These are phyloP conservation scores for Neurospora discreta DNA, from an alignment of 495 filamentous ascomycete species.

Conservation along the genomic window DNA sequence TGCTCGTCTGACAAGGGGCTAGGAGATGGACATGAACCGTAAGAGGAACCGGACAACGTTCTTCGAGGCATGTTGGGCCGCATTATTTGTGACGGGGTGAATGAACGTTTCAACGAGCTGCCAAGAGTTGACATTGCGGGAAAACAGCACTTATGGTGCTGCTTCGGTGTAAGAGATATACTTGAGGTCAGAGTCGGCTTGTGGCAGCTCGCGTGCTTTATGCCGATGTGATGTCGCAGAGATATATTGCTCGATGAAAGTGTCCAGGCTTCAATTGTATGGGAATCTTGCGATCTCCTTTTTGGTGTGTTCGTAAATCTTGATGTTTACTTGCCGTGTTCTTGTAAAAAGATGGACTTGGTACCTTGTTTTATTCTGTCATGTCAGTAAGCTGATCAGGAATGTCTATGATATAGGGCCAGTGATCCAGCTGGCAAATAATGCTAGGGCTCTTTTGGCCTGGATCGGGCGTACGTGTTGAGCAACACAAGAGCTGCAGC, in stretches of 20 bases:
- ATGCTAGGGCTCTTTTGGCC: neutral
- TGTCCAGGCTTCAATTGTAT: neutral
- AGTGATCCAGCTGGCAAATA: neutral
- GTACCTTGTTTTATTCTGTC: neutral
- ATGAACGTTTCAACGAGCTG: neutral
- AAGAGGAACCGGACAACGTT: conserved; percentile 24
- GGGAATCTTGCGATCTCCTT: too few relatives aligned
- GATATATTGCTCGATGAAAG: neutral
- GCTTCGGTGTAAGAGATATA: neutral
- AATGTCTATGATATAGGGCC: neutral
- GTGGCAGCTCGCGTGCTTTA: neutral
- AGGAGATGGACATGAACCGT: conserved; percentile 5
- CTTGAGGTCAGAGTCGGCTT: neutral
- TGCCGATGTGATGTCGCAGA: neutral
- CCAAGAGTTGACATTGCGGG: neutral
- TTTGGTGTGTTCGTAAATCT: neutral
- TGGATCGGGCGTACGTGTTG: neutral
- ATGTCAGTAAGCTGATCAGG: neutral
- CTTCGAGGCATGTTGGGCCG: conserved; percentile 19
- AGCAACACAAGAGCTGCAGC: neutral
- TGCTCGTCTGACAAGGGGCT: conserved; percentile 10
- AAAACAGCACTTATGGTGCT: neutral
- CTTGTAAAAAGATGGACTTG: neutral
- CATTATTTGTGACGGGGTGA: neutral
- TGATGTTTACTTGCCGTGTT: neutral